Conservation (phyloP, 176 grass and related monocot species). For the Carex pumila region DNA sequence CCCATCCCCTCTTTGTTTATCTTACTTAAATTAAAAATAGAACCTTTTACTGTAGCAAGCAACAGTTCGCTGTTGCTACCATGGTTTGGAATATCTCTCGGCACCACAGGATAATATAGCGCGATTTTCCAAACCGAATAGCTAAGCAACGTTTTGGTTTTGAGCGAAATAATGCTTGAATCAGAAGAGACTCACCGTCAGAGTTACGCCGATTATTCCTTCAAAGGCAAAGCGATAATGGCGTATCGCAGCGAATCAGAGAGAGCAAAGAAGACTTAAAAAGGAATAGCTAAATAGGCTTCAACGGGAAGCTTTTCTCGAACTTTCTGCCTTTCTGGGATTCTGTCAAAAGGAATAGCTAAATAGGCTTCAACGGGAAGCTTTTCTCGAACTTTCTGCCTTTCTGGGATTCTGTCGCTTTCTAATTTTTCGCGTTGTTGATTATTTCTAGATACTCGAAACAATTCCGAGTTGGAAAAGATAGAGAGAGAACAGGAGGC, state of each 20-base stretch:
- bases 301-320: background rate
- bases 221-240: background rate
- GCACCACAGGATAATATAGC: background rate
- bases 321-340: background rate
- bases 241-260: background rate
- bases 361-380: no score
- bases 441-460: constrained; percentile 4
- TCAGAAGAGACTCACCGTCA: background rate
- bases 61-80: background rate
- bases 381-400: no score
- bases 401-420: background rate
- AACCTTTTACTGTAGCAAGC: background rate
- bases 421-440: background rate
- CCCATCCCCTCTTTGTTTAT: background rate
- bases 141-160: background rate
- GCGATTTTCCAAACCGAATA: background rate
- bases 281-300: background rate
- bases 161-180: background rate
- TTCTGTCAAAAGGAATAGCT: no score
- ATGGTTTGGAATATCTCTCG: background rate
- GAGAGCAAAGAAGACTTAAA: background rate
- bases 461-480: background rate
- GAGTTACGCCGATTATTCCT: background rate
- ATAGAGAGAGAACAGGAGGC: background rate
- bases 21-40: background rate